Evolutionary conservation across 106 monocot species (phyloP).

Genomic region (Phalaenopsis equestris): DNA sequence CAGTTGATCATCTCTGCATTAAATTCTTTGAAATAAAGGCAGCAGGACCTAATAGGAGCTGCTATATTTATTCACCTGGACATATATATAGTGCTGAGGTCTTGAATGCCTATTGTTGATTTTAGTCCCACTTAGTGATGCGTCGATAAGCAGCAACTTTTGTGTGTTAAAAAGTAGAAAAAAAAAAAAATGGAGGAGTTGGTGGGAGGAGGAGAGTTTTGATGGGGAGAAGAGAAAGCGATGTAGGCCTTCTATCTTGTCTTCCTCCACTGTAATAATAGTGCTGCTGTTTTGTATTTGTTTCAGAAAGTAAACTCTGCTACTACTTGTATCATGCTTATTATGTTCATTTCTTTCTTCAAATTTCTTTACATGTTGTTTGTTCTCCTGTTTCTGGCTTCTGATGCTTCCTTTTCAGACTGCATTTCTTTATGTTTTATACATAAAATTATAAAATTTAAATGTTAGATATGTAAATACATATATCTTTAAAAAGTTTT

Average conservation of each 20-base stretch:
- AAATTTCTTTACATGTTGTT: background rate
- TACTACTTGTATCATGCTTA: background rate
- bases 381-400: background rate
- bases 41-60: background rate
- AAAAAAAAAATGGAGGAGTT: background rate
- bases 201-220: background rate
- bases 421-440: background rate
- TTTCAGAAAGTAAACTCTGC: background rate
- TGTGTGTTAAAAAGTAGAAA: background rate
- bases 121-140: background rate
- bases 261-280: constrained; percentile 1
- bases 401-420: too few relatives aligned
- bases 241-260: background rate
- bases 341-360: constrained; percentile 1
- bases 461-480: too few relatives aligned
- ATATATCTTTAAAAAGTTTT: too few relatives aligned
- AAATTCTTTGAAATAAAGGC: constrained; percentile 24
- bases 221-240: background rate
- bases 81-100: background rate
- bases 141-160: background rate
- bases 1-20: constrained; percentile 14
- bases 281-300: background rate
- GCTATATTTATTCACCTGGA: constrained; percentile 5
- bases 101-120: background rate
- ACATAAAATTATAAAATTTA: too few relatives aligned